Conservation (phyloP, 2,329 filamentous ascomycete genomes). For the Chrysoporthe deuterocubensis region DNA sequence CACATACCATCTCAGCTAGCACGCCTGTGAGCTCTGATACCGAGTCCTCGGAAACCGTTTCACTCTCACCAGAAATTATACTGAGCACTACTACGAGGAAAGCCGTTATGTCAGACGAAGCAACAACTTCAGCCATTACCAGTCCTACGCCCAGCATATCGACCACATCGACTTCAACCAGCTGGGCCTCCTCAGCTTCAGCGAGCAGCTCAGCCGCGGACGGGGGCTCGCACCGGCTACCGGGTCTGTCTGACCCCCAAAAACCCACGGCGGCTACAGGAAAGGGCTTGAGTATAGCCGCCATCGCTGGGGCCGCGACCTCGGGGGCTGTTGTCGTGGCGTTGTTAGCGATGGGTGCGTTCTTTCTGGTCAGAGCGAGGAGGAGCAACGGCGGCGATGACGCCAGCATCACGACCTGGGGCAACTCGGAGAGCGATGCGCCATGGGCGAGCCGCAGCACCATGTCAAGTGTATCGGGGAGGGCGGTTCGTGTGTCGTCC, state of each 20-base stretch:
- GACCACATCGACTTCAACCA: background rate
- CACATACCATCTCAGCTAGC: background rate
- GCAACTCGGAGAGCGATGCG: constrained; percentile 6
- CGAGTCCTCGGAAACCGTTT: background rate
- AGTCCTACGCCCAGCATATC: background rate
- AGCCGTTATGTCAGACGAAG: background rate
- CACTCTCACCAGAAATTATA: background rate
- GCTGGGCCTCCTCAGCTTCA: background rate
- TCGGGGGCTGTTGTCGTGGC: background rate
- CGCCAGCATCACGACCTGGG: constrained; percentile 10
- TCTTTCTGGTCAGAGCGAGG: background rate
- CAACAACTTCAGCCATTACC: background rate
- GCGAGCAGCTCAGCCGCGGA: background rate
- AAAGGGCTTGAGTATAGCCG: background rate
- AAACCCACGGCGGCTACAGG: background rate
- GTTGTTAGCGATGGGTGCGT: background rate
- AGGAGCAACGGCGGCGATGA: background rate
- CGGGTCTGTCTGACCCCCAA: background rate
- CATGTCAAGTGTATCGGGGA: background rate
- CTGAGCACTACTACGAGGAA: background rate
- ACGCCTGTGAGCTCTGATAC: background rate
- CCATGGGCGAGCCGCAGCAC: constrained; percentile 9
- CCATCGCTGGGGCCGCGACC: background rate
- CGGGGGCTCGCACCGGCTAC: background rate
- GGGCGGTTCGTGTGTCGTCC: background rate